phyloP scores from a whole-genome alignment of 805 yeast genomes.

The Citeromyces matritensis region DNA sequence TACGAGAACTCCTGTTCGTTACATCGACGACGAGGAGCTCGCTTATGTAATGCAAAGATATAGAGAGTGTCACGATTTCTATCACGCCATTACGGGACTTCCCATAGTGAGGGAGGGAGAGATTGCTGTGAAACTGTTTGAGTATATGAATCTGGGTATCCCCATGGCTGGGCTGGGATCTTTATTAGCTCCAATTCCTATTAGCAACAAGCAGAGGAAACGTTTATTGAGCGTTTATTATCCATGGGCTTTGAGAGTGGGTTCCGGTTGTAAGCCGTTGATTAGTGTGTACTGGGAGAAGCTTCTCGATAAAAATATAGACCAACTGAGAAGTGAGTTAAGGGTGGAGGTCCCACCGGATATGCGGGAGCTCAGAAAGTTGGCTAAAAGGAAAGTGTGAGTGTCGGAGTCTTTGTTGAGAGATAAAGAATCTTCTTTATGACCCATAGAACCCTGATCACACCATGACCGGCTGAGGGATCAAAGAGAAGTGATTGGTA shows the following conservation, averaged over 20 bases:
- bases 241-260: constrained; percentile 78
- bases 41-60: constrained; percentile 91
- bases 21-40: constrained; percentile 76
- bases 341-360: constrained; percentile 73
- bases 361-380: constrained; percentile 46
- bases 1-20: constrained; percentile 77
- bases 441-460: no score
- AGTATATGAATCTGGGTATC: constrained; percentile 80
- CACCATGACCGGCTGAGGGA: no score
- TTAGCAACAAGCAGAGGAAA: constrained; percentile 45
- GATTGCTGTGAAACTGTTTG: constrained; percentile 82
- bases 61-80: constrained; percentile 94
- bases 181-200: constrained; percentile 70
- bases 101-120: constrained; percentile 96
- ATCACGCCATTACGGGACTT: constrained; percentile 80
- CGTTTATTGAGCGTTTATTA: constrained; percentile 57
- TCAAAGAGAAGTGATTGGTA: no score
- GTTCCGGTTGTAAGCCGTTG: constrained; percentile 58
- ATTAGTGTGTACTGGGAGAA: constrained; percentile 92
- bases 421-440: no score
- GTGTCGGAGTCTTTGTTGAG: no score
- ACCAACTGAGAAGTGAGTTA: constrained; percentile 54
- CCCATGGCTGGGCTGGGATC: constrained; percentile 96
- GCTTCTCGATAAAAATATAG: constrained; percentile 52
- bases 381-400: constrained; percentile 8